Evolutionary conservation across 768 basidiomycete species (phyloP), one percentile per base, ranked within the genome.

Genomic region (Auricularia heimuer): DNA sequence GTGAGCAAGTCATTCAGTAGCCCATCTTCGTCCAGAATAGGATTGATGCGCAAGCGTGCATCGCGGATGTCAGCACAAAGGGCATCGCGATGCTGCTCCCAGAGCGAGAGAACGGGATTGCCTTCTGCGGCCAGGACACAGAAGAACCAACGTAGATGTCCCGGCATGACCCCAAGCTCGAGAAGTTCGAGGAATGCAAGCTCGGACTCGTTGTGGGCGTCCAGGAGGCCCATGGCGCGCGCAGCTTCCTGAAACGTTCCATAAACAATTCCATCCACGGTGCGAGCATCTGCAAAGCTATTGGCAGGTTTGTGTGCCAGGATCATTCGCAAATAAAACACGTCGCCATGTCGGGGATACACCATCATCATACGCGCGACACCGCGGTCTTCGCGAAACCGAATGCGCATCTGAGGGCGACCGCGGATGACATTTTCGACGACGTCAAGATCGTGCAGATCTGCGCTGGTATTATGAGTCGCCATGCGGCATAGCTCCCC

Each of bases 111-210:
- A 24, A 54, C 70, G 73, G 0, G 69, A 62, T 2, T 65, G 63
- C 4, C 76, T 65, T 54, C 71, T 73, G 35, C 75, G 72, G 44
- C 80, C 75, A 44, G 75, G 68, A 1, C 79, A 64, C 2, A 80
- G 66, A 61, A 78, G 73, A n/a, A 75, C 72, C 68, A 81, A 78
- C 76, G 75, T 0, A 81, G 70, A 65, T 81, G 77, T 2, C 65
- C 62, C 0, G 78, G 80, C 0, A 78, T 77, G 3, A 68, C 63
- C 2, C 76, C 68, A 2, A 65, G 65, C 7, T 69, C 61, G 0
- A 80, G 65, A 1, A 75, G 78, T 61, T 81, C 79, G 2, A 64
- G 36, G 16, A 81, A 68, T 0, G 79, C 74, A 64, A 69, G 71
- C 4, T 70, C 66, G 0, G 65, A 75, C 65, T 74, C 71, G 34